Evolutionary conservation across 2,329 filamentous ascomycete species (phyloP).

Genomic region (Penicillium polonicum): DNA sequence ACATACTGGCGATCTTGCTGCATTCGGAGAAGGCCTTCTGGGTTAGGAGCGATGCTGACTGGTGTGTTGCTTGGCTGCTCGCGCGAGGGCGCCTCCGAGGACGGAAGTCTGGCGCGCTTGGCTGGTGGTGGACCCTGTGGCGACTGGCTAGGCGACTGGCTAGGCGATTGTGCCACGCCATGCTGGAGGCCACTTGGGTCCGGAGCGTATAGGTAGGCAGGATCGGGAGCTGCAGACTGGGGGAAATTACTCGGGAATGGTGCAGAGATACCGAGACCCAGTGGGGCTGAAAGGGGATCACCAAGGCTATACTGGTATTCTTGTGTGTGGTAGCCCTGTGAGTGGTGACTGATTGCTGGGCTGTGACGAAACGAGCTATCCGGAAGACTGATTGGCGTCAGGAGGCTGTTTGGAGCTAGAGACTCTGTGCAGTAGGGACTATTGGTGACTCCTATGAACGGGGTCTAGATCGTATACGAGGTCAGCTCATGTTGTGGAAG

Average conservation of each 20-base stretch:
- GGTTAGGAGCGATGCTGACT: conserved; percentile 41
- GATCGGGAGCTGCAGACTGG: conserved; percentile 22
- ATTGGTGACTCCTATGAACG: conserved; percentile 26
- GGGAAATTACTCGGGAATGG: conserved; percentile 35
- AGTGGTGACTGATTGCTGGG: conserved; percentile 39
- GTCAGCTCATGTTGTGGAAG: conserved; percentile 12
- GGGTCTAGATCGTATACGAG: conserved; percentile 15
- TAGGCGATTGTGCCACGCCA: conserved; percentile 20
- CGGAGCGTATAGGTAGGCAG: conserved; percentile 28
- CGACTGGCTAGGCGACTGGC: conserved; percentile 27
- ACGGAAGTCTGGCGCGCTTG: conserved; percentile 28
- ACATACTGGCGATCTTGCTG: conserved; percentile 36
- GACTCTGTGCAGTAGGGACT: conserved; percentile 36
- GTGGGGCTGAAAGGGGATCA: conserved; percentile 28
- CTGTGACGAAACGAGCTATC: conserved; percentile 38
- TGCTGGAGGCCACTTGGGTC: conserved; percentile 24
- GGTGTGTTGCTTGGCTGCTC: conserved; percentile 28
- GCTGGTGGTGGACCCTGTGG: conserved; percentile 23
- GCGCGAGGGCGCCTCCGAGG: conserved; percentile 11
- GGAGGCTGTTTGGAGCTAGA: conserved; percentile 30
- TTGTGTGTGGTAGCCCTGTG: conserved; percentile 25
- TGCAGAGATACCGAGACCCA: conserved; percentile 41
- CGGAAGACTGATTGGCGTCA: conserved; percentile 43
- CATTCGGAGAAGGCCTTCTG: conserved; percentile 40
- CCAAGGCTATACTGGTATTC: conserved; percentile 38